These are phyloP conservation scores for Neurospora sp. DNA, from an alignment of 2,329 filamentous ascomycete species.

Conservation along the genomic window DNA sequence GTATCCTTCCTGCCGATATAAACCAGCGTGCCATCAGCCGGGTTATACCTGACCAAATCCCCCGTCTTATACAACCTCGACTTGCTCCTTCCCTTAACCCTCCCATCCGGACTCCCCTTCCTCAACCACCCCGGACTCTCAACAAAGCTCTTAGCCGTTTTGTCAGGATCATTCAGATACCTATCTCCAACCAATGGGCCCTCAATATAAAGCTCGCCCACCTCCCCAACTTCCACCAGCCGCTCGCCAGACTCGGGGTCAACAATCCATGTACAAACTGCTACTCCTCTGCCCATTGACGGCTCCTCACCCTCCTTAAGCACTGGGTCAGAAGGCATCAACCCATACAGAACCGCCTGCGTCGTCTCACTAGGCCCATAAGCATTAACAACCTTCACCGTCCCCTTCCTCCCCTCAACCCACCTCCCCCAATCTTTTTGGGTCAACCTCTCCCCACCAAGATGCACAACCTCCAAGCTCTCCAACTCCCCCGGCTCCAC, in stretches of 20 bases:
- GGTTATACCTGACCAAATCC: slow-evolving; percentile 27
- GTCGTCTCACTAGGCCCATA: too few relatives aligned
- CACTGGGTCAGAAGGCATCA: too few relatives aligned
- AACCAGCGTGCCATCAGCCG: slow-evolving; percentile 13
- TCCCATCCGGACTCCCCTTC: slow-evolving; percentile 40
- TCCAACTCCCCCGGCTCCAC: too few relatives aligned
- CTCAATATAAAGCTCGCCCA: slow-evolving; percentile 16
- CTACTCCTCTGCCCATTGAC: slow-evolving; percentile 4
- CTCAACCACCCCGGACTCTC: slow-evolving; percentile 28
- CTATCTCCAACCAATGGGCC: too few relatives aligned
- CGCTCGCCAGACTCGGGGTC: slow-evolving; percentile 19
- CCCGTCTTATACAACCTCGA: slow-evolving; percentile 33
- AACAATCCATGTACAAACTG: slow-evolving; percentile 23
- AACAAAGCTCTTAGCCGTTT: slow-evolving; percentile 40
- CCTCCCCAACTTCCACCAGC: slow-evolving; percentile 15
- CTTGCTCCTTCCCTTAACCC: too few relatives aligned
- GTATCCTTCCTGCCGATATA: slow-evolving; percentile 17
- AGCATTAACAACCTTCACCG: too few relatives aligned
- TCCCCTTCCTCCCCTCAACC: too few relatives aligned
- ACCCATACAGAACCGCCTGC: too few relatives aligned
- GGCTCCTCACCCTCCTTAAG: too few relatives aligned
- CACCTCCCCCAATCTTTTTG: background rate
- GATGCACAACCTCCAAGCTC: too few relatives aligned
- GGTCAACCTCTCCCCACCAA: too few relatives aligned
- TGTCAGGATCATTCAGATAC: slow-evolving; percentile 20